Conservation (phyloP, 1,284 basidiomycete species). For the Sporisorium sorghi region DNA sequence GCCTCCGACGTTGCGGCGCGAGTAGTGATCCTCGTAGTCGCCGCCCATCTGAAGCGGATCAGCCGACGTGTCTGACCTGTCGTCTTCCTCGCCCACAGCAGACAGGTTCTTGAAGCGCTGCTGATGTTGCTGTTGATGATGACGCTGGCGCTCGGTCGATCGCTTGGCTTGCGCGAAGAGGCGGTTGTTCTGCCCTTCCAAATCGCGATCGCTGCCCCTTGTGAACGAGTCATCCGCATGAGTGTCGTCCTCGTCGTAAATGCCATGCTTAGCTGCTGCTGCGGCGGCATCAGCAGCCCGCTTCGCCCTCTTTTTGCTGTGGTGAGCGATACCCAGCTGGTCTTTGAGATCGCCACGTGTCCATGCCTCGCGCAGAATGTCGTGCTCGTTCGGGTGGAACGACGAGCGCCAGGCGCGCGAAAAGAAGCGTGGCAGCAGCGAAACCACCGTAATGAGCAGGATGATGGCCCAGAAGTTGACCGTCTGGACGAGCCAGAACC, state of each 20-base stretch:
- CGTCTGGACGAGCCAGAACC: conserved; percentile 56
- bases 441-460: conserved; percentile 57
- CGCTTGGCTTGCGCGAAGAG: conserved; percentile 40
- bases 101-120: conserved; percentile 30
- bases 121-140: conserved; percentile 1
- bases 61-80: conserved; percentile 51
- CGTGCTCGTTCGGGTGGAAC: conserved; percentile 61
- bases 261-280: not conserved
- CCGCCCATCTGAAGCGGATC: conserved; percentile 42
- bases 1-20: conserved; percentile 17
- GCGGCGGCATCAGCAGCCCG: conserved; percentile 24
- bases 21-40: conserved; percentile 43
- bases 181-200: conserved; percentile 39
- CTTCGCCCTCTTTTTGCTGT: conserved; percentile 31
- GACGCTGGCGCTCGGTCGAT: conserved; percentile 30
- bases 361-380: conserved; percentile 62
- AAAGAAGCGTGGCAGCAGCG: conserved; percentile 59
- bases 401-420: conserved; percentile 52
- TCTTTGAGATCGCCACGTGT: conserved; percentile 60
- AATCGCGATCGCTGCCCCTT: conserved; percentile 24
- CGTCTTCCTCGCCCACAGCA: conserved; percentile 47
- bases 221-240: conserved; percentile 17
- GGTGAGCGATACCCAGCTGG: conserved; percentile 51
- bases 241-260: conserved; percentile 11
- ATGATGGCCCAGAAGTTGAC: conserved; percentile 60